phyloP scores from a whole-genome alignment of 257 asterid genomes.

The Lithospermum erythrorhizon region DNA sequence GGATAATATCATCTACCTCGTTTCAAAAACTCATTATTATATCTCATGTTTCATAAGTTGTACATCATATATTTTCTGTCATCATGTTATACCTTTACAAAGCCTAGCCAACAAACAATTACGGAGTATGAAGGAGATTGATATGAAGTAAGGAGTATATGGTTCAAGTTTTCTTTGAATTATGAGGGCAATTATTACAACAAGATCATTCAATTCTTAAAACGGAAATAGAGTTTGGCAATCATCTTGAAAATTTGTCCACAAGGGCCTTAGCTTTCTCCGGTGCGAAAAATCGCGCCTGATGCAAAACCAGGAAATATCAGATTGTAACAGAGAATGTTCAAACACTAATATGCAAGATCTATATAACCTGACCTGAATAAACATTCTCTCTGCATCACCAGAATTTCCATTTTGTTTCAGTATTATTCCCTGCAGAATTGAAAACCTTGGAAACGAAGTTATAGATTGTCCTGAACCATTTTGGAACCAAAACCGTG shows the following conservation, averaged over 20 bases:
- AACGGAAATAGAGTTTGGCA: not conserved
- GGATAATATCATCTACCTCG: too few relatives aligned
- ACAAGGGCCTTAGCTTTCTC: conserved; percentile 61
- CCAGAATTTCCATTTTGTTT: conserved; percentile 73
- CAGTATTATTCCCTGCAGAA: conserved; percentile 75
- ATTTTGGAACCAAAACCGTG: not conserved
- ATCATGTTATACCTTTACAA: too few relatives aligned
- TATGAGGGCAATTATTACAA: too few relatives aligned
- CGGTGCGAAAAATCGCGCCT: conserved; percentile 91
- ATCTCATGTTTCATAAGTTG: too few relatives aligned
- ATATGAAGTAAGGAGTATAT: too few relatives aligned
- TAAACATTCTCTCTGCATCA: conserved; percentile 97
- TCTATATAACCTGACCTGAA: conserved; percentile 44
- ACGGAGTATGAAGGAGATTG: too few relatives aligned
- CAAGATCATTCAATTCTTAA: not conserved
- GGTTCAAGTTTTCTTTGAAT: too few relatives aligned
- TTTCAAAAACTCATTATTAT: too few relatives aligned
- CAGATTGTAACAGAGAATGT: not conserved
- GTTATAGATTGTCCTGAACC: not conserved
- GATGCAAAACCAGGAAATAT: conserved; percentile 14
- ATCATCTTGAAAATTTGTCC: conserved; percentile 58
- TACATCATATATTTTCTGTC: too few relatives aligned
- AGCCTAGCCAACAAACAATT: too few relatives aligned
- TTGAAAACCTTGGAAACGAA: not conserved
- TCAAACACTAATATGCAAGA: not conserved